These are phyloP conservation scores for Tetrahymena elliotti DNA, from an alignment of 73 alveolate genomes.

Conservation along the genomic window DNA sequence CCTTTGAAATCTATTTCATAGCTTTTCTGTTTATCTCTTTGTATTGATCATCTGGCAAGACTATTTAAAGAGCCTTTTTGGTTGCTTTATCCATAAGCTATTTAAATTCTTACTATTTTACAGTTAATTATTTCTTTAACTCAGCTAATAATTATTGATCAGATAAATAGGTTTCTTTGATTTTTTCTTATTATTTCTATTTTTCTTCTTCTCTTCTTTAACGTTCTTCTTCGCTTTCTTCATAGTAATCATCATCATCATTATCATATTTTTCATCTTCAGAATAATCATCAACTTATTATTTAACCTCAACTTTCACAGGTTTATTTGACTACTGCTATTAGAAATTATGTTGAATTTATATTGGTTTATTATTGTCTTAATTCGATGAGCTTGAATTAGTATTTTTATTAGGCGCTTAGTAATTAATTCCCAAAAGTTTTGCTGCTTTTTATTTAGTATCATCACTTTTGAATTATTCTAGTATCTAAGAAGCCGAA, in stretches of 20 bases:
- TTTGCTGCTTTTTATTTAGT: background rate
- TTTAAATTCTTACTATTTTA: background rate
- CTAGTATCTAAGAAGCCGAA: background rate
- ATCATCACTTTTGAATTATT: background rate
- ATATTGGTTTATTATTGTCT: background rate
- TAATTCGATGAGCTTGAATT: background rate
- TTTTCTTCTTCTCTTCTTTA: no score
- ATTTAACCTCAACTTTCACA: no score
- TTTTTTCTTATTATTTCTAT: no score
- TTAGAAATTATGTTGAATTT: no score
- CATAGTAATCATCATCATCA: no score
- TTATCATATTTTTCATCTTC: no score
- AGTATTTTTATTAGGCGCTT: background rate
- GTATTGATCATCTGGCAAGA: background rate
- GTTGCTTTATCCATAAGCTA: background rate
- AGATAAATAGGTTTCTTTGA: no score
- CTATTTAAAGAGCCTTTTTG: no score
- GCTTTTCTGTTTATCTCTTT: background rate
- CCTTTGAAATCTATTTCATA: background rate
- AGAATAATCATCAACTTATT: no score
- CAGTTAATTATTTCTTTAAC: background rate
- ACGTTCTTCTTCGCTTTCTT: no score
- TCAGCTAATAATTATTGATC: background rate
- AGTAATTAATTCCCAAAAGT: background rate
- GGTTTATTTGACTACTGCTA: no score